These are phyloP conservation scores for Periglandula ipomoeae DNA, from an alignment of 2,329 filamentous ascomycete species.

Conservation along the genomic window DNA sequence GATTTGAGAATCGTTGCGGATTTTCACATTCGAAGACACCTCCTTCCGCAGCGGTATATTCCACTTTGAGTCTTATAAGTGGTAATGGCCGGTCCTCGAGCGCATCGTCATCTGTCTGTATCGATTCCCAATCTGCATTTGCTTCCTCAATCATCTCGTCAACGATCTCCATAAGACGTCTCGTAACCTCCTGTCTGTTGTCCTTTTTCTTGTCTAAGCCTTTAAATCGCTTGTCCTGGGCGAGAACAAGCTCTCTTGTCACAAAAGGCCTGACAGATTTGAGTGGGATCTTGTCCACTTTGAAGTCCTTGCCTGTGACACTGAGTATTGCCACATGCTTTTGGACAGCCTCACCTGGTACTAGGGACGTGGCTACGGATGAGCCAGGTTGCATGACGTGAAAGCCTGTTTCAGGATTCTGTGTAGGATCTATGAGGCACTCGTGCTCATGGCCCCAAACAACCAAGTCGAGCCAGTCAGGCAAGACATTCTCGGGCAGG, in stretches of 20 bases:
- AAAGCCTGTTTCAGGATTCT: conserved; percentile 83
- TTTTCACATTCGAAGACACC: conserved; percentile 88
- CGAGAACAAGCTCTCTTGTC: conserved; percentile 70
- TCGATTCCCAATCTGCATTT: conserved; percentile 66
- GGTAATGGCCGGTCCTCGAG: conserved; percentile 61
- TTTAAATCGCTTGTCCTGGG: conserved; percentile 67
- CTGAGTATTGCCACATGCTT: conserved; percentile 87
- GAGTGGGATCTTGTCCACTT: conserved; percentile 68
- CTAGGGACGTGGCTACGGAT: conserved; percentile 86
- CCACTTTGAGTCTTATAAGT: conserved; percentile 81
- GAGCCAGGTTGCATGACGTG: conserved; percentile 97
- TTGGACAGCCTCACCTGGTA: conserved; percentile 78
- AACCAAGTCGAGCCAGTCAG: conserved; percentile 82
- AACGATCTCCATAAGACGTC: conserved; percentile 66
- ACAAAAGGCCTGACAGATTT: conserved; percentile 89
- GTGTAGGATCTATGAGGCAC: conserved; percentile 75
- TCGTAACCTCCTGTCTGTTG: conserved; percentile 72
- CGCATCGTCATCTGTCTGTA: conserved; percentile 59
- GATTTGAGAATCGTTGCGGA: conserved; percentile 88
- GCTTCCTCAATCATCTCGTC: conserved; percentile 84
- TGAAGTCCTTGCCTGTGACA: conserved; percentile 75
- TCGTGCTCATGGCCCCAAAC: conserved; percentile 98
- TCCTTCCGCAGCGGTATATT: conserved; percentile 77
- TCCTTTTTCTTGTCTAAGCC: conserved; percentile 72
- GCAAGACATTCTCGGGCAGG: conserved; percentile 85